phyloP scores from a whole-genome alignment of 2,329 filamentous ascomycete genomes.

The Didymella sp. region DNA sequence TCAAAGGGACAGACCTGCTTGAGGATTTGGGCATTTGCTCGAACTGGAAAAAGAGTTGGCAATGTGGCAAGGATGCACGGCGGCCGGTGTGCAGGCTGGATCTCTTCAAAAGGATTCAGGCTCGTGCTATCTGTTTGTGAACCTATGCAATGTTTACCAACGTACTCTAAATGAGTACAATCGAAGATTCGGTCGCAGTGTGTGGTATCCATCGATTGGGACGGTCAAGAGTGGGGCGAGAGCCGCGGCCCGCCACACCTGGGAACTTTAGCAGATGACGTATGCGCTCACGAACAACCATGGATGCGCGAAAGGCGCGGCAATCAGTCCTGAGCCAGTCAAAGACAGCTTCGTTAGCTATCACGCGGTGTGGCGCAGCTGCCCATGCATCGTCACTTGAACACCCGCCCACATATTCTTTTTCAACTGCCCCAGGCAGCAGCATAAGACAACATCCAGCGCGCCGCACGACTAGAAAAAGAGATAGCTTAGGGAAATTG shows the following conservation, averaged over 20 bases:
- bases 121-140: too few relatives aligned
- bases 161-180: too few relatives aligned
- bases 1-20: too few relatives aligned
- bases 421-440: constrained; percentile 38
- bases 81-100: too few relatives aligned
- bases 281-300: constrained; percentile 9
- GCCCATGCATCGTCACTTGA: constrained; percentile 30
- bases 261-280: constrained; percentile 13
- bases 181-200: too few relatives aligned
- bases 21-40: too few relatives aligned
- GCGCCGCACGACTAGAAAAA: background rate
- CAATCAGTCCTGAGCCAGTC: background rate
- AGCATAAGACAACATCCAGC: constrained; percentile 30
- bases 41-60: too few relatives aligned
- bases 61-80: too few relatives aligned
- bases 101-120: too few relatives aligned
- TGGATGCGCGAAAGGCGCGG: constrained; percentile 1
- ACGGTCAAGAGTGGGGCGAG: background rate
- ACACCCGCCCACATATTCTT: constrained; percentile 28
- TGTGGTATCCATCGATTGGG: background rate
- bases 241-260: constrained; percentile 13
- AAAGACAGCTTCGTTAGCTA: background rate
- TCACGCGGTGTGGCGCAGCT: constrained; percentile 41
- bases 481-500: constrained; percentile 1
- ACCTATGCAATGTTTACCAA: too few relatives aligned